phyloP scores from a whole-genome alignment of 1,139 yeast genomes.

The Chernovozyma aurita region DNA sequence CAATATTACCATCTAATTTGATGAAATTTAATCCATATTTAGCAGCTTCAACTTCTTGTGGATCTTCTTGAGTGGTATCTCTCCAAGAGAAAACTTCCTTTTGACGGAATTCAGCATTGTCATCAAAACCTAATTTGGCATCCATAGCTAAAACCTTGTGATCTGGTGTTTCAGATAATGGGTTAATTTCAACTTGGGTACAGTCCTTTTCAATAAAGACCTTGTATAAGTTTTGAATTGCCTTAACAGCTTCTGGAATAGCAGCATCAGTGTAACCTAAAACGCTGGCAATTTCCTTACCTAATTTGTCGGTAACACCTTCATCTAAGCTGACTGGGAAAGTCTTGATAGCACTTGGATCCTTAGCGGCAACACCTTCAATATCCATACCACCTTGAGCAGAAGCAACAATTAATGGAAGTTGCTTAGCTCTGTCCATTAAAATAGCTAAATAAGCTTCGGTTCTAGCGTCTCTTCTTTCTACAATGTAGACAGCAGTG shows the following conservation, averaged over 20 bases:
- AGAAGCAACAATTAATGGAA: constrained; percentile 92
- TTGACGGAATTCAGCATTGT: constrained; percentile 94
- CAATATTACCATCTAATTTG: constrained; percentile 97
- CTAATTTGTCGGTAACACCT: constrained; percentile 80
- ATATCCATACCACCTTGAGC: constrained; percentile 99
- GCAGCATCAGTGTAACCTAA: constrained; percentile 82
- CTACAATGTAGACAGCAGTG: constrained; percentile 93
- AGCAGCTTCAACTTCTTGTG: constrained; percentile 92
- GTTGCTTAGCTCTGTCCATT: constrained; percentile 88
- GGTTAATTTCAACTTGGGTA: constrained; percentile 98
- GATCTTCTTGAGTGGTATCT: constrained; percentile 96
- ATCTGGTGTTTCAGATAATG: constrained; percentile 89
- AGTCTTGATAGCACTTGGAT: constrained; percentile 90
- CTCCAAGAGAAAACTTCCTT: constrained; percentile 94
- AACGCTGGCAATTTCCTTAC: constrained; percentile 69
- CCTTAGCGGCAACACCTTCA: constrained; percentile 93
- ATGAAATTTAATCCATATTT: constrained; percentile 90
- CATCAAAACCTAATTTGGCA: constrained; percentile 97
- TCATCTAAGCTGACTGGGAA: constrained; percentile 71
- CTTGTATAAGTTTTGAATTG: constrained; percentile 82
- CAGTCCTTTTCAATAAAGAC: constrained; percentile 90
- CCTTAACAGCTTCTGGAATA: constrained; percentile 79
- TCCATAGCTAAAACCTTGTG: constrained; percentile 96
- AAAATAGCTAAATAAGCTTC: constrained; percentile 95
- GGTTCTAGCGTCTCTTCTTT: constrained; percentile 87